phyloP scores from a whole-genome alignment of 2,329 filamentous ascomycete species.

The Penicillium aurantiogriseum region DNA sequence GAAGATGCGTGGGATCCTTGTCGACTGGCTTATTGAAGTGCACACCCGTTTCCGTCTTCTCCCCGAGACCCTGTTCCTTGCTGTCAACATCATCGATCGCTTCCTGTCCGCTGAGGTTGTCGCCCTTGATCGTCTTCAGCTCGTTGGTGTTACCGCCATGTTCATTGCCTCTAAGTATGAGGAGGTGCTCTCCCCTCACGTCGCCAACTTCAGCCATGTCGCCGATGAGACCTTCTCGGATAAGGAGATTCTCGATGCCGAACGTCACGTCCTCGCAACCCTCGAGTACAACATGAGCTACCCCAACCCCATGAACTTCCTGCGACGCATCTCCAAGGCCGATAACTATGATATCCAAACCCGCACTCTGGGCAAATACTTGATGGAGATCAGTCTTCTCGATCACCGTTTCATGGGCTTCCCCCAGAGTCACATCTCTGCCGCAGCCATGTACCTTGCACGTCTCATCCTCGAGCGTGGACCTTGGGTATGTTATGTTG shows the following conservation, averaged over 20 bases:
- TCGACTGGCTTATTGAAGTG: constrained; percentile 98
- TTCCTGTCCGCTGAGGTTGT: constrained; percentile 96
- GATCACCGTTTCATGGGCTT: constrained; percentile 92
- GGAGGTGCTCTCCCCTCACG: constrained; percentile 93
- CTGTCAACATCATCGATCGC: constrained; percentile 97
- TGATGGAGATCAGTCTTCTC: constrained; percentile 93
- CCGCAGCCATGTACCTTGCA: constrained; percentile 91
- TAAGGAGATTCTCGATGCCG: constrained; percentile 92
- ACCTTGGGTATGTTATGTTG: constrained; percentile 70
- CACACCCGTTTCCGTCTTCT: constrained; percentile 95
- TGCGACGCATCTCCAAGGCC: constrained; percentile 96
- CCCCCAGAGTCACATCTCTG: constrained; percentile 84
- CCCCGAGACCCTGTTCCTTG: constrained; percentile 92
- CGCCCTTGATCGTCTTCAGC: constrained; percentile 89
- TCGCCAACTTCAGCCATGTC: constrained; percentile 94
- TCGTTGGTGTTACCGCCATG: constrained; percentile 98
- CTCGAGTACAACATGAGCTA: constrained; percentile 97
- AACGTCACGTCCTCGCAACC: constrained; percentile 86
- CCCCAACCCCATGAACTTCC: constrained; percentile 99
- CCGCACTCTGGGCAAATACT: constrained; percentile 93
- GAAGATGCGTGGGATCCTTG: constrained; percentile 96
- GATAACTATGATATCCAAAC: constrained; percentile 99
- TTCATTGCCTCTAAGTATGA: constrained; percentile 99
- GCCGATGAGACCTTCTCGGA: constrained; percentile 96
- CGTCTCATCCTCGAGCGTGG: constrained; percentile 87